Evolutionary conservation across 108 stramenopile species (phyloP).

Genomic region (Cafeteria roenbergensis): DNA sequence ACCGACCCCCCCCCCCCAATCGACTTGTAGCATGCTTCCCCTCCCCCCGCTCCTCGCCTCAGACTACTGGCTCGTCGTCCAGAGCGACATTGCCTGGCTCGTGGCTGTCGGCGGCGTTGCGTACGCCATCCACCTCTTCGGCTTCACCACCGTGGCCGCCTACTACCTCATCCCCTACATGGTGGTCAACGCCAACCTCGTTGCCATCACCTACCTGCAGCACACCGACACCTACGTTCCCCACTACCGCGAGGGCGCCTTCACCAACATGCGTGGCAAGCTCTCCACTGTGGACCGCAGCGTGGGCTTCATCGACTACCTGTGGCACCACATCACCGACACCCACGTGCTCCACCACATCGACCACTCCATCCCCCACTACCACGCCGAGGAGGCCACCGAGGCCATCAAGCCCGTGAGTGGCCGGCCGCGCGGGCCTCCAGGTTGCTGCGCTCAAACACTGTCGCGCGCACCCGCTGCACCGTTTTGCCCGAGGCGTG

Average conservation of each 20-base stretch:
- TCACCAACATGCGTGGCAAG: conserved; percentile 94
- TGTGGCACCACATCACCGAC: conserved; percentile 91
- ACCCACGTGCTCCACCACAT: conserved; percentile 96
- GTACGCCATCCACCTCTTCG: conserved; percentile 43
- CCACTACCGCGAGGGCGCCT: conserved; percentile 81
- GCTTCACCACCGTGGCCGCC: conserved; percentile 56
- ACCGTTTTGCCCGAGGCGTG: too few relatives aligned
- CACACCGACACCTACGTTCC: conserved; percentile 94
- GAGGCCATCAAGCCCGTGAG: conserved; percentile 61
- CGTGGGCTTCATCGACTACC: conserved; percentile 73
- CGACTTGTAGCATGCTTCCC: conserved; percentile 66
- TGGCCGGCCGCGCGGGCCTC: too few relatives aligned
- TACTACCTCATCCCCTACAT: conserved; percentile 87
- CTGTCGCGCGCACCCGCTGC: too few relatives aligned
- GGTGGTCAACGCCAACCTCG: conserved; percentile 81
- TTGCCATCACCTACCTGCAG: conserved; percentile 98
- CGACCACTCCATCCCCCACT: conserved; percentile 95
- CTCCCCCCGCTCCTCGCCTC: conserved; percentile 58
- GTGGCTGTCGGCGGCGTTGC: conserved; percentile 36
- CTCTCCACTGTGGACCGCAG: conserved; percentile 89
- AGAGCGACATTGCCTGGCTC: conserved; percentile 60
- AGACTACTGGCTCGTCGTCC: conserved; percentile 49
- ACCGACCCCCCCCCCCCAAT: conserved; percentile 64
- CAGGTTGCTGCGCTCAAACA: too few relatives aligned
- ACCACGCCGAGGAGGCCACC: conserved; percentile 87